These are phyloP conservation scores for Iberis pinnata DNA, from an alignment of 345 rosid genomes.

Conservation along the genomic window DNA sequence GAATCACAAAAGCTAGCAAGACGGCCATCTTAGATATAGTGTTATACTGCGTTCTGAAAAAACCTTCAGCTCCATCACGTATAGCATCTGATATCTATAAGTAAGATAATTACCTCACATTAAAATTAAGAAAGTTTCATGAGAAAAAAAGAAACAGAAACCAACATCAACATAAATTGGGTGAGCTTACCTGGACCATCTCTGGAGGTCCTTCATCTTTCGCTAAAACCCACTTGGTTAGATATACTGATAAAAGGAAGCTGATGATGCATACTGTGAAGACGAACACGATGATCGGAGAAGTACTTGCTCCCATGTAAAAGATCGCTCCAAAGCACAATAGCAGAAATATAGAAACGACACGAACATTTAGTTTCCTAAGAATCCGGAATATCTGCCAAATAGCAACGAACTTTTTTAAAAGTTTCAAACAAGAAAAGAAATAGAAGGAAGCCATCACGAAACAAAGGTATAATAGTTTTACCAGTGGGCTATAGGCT, in stretches of 20 bases:
- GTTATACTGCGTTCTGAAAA: slow-evolving; percentile 94
- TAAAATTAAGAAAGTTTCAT: neutral
- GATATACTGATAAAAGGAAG: slow-evolving; percentile 69
- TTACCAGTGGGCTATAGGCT: slow-evolving; percentile 68
- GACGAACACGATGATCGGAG: slow-evolving; percentile 89
- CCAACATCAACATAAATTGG: slow-evolving; percentile 12
- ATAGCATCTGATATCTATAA: slow-evolving; percentile 96
- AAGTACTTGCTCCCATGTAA: slow-evolving; percentile 85
- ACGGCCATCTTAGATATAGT: slow-evolving; percentile 96
- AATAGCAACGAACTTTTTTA: neutral
- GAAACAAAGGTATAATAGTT: no score
- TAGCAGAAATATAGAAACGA: slow-evolving; percentile 57
- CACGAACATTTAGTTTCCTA: slow-evolving; percentile 74
- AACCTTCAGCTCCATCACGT: slow-evolving; percentile 99
- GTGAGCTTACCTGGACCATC: slow-evolving; percentile 69
- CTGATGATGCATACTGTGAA: slow-evolving; percentile 73
- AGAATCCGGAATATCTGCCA: slow-evolving; percentile 77
- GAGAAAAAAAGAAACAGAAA: slow-evolving; percentile 9
- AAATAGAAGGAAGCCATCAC: neutral
- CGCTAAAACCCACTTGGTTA: slow-evolving; percentile 88
- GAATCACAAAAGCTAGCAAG: slow-evolving; percentile 78
- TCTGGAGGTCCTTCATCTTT: slow-evolving; percentile 99
- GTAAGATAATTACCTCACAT: slow-evolving; percentile 31
- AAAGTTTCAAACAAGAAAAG: slow-evolving; percentile 5
- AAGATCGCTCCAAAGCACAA: slow-evolving; percentile 66